Evolutionary conservation across 2,329 filamentous ascomycete genomes (phyloP), one percentile per base, ranked within the genome.

Genomic region (Neurospora sp.): DNA sequence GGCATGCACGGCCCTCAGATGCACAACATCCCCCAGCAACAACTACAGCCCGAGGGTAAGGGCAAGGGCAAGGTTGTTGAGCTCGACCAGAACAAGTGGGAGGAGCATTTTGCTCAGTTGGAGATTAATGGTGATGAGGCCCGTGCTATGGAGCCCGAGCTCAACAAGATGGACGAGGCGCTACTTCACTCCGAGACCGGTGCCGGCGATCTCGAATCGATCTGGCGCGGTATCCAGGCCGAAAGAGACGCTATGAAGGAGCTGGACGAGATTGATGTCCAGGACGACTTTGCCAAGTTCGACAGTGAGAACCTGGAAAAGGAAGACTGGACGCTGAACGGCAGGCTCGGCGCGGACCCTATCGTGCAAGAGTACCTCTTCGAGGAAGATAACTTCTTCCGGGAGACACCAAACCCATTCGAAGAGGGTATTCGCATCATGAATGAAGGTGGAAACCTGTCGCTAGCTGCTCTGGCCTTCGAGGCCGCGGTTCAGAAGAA

Each of bases 11-110:
- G 70, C 28, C 68, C 69, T n/a, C 75, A 76, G 68, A 73, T 74
- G 67, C 72, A 73, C 81, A 76, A 84, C 76, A 77, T 84, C 76
- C 82, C 82, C 72, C 78, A 82, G 73, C 83, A 84, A 76, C 81
- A 83, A 70, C 80, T 81, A 68, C 78, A 81, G 76, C 76, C 79
- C 58, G 84, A 87, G 73, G 84, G 81, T 67, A 91, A 93, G 80
- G 92, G 91, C 71, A 98, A 98, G 79, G 94, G 92, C 46, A 97
- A 96, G 80, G 88, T 98, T 82, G 90, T 98, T 13, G 96, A 98
- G 82, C 87, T 98, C 33, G 93, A 97, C 78, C 95, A 99, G 76
- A 84, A 91, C 77, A 91, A 97, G 78, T 98, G 96, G 96, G 95
- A 98, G 81, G 93, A 93, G 76, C 93, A 98, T 80, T 99, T 99